Evolutionary conservation across 805 yeast genomes (phyloP).

Genomic region (Saccharomyces paradoxus): DNA sequence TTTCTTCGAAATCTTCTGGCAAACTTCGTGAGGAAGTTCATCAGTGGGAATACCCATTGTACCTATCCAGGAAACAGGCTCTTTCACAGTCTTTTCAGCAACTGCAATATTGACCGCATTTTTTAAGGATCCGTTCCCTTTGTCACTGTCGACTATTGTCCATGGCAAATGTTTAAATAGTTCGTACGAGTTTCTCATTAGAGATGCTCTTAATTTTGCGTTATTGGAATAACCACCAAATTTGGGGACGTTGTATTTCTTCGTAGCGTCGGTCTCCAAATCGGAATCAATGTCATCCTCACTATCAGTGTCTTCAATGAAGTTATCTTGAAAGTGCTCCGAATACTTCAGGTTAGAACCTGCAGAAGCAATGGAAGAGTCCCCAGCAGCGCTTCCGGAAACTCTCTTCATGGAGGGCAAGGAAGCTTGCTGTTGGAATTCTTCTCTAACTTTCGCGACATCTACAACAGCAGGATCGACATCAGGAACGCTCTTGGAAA

Average conservation of each 20-base stretch:
- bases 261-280: slow-evolving; percentile 14
- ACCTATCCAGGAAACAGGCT: slow-evolving; percentile 67
- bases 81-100: slow-evolving; percentile 31
- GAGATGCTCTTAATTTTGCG: slow-evolving; percentile 35
- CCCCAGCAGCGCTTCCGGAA: slow-evolving; percentile 1
- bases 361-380: slow-evolving; percentile 1
- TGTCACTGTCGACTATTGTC: slow-evolving; percentile 57
- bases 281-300: slow-evolving; percentile 15
- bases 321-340: slow-evolving; percentile 5
- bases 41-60: slow-evolving; percentile 88
- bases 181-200: slow-evolving; percentile 32
- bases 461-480: slow-evolving; percentile 24
- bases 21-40: slow-evolving; percentile 52
- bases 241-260: slow-evolving; percentile 32
- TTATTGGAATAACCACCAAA: slow-evolving; percentile 72
- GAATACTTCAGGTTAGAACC: slow-evolving; percentile 15
- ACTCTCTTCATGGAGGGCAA: slow-evolving; percentile 30
- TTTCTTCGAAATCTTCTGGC: slow-evolving; percentile 42
- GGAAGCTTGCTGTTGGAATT: slow-evolving; percentile 18
- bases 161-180: slow-evolving; percentile 53
- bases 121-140: slow-evolving; percentile 82
- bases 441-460: slow-evolving; percentile 24
- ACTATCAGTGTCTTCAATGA: slow-evolving; percentile 6
- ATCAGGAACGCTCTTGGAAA: slow-evolving; percentile 29
- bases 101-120: slow-evolving; percentile 71